Conservation (phyloP, 441 rosid species). For the Raphanus hybrid region DNA sequence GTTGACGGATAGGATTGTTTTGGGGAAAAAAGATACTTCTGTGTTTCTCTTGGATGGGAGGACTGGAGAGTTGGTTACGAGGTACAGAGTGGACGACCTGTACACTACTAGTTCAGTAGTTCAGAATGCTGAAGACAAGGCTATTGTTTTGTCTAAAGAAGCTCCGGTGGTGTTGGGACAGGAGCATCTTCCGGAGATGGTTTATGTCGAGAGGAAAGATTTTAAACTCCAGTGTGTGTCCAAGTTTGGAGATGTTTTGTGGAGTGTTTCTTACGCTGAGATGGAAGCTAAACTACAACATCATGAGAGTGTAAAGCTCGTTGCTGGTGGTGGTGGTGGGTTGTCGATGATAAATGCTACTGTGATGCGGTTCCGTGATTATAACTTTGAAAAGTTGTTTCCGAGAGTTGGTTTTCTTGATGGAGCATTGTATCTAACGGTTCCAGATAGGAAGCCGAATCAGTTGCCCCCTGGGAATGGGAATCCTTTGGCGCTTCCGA, state of each 20-base stretch:
- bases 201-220: constrained; percentile 74
- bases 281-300: constrained; percentile 82
- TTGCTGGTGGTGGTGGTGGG: constrained; percentile 42
- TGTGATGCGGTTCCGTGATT: constrained; percentile 62
- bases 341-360: constrained; percentile 49
- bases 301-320: constrained; percentile 43
- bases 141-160: constrained; percentile 49
- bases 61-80: constrained; percentile 67
- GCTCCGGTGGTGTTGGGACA: constrained; percentile 50
- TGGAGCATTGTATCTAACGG: constrained; percentile 50
- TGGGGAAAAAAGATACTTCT: constrained; percentile 71
- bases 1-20: constrained; percentile 64
- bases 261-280: constrained; percentile 84
- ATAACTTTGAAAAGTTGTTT: constrained; percentile 46
- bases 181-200: constrained; percentile 47
- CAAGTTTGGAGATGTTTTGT: constrained; percentile 62
- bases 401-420: constrained; percentile 45
- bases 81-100: constrained; percentile 53
- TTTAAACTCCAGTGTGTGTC: constrained; percentile 70
- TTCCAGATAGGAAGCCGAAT: constrained; percentile 42
- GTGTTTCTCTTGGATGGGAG: constrained; percentile 70
- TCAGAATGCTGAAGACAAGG: constrained; percentile 45
- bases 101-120: constrained; percentile 42
- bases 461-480: constrained; percentile 41
- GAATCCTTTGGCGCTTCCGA: constrained; percentile 54